Percentiles rank a stretch among this genome's conserved stretches.
Conservation (phyloP, 164 flowering plant species). For the Stephania japonica region DNA sequence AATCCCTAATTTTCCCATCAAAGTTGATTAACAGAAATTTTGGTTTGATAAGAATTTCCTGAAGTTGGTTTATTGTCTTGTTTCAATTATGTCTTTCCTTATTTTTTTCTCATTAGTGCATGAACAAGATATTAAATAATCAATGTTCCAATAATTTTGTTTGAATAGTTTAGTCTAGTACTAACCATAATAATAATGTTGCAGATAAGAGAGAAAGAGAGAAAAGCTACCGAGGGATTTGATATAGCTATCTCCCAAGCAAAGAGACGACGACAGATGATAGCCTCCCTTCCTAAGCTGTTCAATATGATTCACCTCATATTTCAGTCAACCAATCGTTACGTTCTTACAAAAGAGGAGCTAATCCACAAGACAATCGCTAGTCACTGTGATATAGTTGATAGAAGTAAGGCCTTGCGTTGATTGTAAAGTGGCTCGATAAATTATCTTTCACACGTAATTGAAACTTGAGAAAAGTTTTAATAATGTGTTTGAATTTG, state of each 20-base stretch:
- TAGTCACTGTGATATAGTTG: slow-evolving; percentile 41
- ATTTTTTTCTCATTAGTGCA: background rate
- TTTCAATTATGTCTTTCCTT: no score
- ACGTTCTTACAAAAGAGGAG: slow-evolving; percentile 72
- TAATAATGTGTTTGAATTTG: slow-evolving; percentile 4
- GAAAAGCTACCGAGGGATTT: slow-evolving; percentile 41
- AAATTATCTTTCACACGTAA: background rate
- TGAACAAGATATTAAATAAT: background rate
- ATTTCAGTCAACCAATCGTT: slow-evolving; percentile 51
- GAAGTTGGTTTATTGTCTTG: background rate
- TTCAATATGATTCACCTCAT: slow-evolving; percentile 57
- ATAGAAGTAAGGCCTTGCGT: slow-evolving; percentile 44
- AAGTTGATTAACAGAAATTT: background rate
- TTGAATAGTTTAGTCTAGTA: background rate
- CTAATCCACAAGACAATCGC: slow-evolving; percentile 52
- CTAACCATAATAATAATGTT: background rate
- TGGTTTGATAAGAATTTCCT: background rate
- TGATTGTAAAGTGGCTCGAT: background rate
- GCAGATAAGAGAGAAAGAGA: slow-evolving; percentile 70
- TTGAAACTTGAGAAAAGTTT: slow-evolving; percentile 9
- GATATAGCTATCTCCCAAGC: slow-evolving; percentile 71
- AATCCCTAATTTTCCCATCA: background rate
- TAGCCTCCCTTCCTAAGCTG: slow-evolving; percentile 62
- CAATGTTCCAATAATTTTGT: background rate
- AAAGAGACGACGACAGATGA: slow-evolving; percentile 48